Evolutionary conservation across 768 basidiomycete species (phyloP), one percentile per base, ranked within the genome.

Genomic region (Rhodosporidiobolus odoratus): DNA sequence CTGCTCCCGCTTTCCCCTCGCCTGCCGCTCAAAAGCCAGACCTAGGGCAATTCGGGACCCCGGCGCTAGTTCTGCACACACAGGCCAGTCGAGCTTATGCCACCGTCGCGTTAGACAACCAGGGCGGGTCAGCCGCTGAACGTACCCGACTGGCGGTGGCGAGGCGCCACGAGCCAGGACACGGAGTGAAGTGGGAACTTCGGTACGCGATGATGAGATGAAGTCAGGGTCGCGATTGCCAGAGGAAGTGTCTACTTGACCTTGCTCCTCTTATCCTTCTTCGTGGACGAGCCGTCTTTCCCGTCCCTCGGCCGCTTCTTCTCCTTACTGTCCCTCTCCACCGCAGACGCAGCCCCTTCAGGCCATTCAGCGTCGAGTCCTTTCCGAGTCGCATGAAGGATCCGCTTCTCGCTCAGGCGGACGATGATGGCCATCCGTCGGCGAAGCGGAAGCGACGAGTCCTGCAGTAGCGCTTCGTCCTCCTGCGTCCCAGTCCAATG

Each of bases 321-420:
- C 43, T 69, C 52, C 62, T 62, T 59, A n/a, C 38, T 23, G 13
- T 53, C 53, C 27, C 2, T 10, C 35, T 25, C n/a, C 0, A 25
- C 10, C 21, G 6, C 35, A 5, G 40, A 16, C 0, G 45, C 16
- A 2, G 32, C 53, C 4, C 58, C 68, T 1, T 25, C 21, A 3
- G 65, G 52, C 30, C 64, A 65, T 9, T 65, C 65, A 5, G 21
- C 57, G 25, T 74, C 64, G 30, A 72, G 52, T 45, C 72, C 66
- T 9, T 66, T 48, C 53, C 81, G 74, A 0, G 79, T 69, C 1
- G 72, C 74, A 4, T 75, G 76, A 63, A 93, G 76, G 19, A 92
- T 86, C 32, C 84, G 80, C 80, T 92, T 92, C 81, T 94, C 92
- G 7, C 90, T 89, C 16, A 90, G 78, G 43, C 92, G 84, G 19